phyloP scores from a whole-genome alignment of 768 basidiomycete species.

The Pholiota conissans region DNA sequence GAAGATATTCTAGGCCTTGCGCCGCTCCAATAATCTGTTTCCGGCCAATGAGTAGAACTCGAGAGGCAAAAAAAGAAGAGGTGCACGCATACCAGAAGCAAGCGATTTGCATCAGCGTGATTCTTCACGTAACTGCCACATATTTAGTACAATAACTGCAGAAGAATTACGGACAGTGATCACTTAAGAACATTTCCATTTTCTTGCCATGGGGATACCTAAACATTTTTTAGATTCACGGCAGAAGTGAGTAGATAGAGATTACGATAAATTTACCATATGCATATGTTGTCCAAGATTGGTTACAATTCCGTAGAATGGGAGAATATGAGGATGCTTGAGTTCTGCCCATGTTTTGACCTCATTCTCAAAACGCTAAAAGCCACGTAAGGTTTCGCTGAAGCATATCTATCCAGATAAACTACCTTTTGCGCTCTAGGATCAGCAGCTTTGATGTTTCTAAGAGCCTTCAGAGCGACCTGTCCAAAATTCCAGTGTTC shows the following conservation, averaged over 20 bases:
- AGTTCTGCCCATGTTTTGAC: conserved; percentile 54
- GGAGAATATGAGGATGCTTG: conserved; percentile 49
- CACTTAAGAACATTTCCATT: conserved; percentile 58
- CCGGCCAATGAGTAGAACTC: not conserved
- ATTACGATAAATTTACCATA: conserved; percentile 33
- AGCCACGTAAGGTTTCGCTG: not conserved
- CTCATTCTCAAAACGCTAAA: conserved; percentile 57
- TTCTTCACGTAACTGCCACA: conserved; percentile 39
- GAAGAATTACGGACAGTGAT: conserved; percentile 8
- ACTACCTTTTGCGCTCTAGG: conserved; percentile 41
- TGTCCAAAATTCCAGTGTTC: conserved; percentile 25
- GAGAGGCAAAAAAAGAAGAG: not conserved
- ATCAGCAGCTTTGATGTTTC: conserved; percentile 44
- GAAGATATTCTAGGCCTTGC: conserved; percentile 57
- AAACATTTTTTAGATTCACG: not conserved
- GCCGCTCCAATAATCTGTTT: conserved; percentile 53
- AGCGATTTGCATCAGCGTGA: conserved; percentile 37
- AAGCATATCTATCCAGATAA: not conserved
- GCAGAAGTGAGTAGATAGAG: not conserved
- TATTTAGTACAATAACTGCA: not conserved
- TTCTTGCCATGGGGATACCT: conserved; percentile 62
- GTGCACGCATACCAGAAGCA: conserved; percentile 37
- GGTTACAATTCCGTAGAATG: conserved; percentile 59
- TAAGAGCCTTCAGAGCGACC: conserved; percentile 60
- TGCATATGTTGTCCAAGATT: conserved; percentile 50